These are phyloP conservation scores for Sclerospora graminicola DNA, from an alignment of 352 stramenopile genomes.

Conservation along the genomic window DNA sequence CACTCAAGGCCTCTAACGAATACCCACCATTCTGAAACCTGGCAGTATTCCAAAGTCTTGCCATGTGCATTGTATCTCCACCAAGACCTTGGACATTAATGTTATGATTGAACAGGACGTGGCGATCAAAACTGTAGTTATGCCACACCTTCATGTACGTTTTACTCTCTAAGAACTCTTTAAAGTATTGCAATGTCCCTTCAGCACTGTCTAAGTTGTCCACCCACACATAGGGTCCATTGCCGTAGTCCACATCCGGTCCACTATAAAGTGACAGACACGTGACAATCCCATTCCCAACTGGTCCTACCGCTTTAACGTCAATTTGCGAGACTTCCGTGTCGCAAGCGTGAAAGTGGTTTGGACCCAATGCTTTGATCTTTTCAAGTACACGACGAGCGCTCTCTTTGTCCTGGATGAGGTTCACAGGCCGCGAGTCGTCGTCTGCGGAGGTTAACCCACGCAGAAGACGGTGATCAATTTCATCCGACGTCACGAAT, in stretches of 20 bases:
- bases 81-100: conserved; percentile 90
- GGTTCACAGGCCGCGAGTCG: conserved; percentile 55
- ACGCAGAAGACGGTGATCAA: conserved; percentile 40
- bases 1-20: conserved; percentile 91
- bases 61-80: conserved; percentile 99
- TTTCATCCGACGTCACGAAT: conserved; percentile 63
- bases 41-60: conserved; percentile 83
- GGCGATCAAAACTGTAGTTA: conserved; percentile 99
- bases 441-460: conserved; percentile 61
- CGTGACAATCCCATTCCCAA: conserved; percentile 96
- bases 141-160: conserved; percentile 95
- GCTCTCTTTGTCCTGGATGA: conserved; percentile 62
- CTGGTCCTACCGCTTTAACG: conserved; percentile 87
- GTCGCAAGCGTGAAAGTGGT: conserved; percentile 92
- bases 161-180: conserved; percentile 89
- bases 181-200: conserved; percentile 82
- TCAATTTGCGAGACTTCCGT: conserved; percentile 98
- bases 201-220: conserved; percentile 89
- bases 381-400: conserved; percentile 50
- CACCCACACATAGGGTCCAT: conserved; percentile 86
- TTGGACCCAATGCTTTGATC: conserved; percentile 45
- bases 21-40: conserved; percentile 87
- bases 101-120: conserved; percentile 96
- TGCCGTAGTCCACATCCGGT: conserved; percentile 93
- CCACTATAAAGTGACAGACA: conserved; percentile 96